These are phyloP conservation scores for Platismatia glauca DNA, from an alignment of 495 filamentous ascomycete species.

Conservation along the genomic window DNA sequence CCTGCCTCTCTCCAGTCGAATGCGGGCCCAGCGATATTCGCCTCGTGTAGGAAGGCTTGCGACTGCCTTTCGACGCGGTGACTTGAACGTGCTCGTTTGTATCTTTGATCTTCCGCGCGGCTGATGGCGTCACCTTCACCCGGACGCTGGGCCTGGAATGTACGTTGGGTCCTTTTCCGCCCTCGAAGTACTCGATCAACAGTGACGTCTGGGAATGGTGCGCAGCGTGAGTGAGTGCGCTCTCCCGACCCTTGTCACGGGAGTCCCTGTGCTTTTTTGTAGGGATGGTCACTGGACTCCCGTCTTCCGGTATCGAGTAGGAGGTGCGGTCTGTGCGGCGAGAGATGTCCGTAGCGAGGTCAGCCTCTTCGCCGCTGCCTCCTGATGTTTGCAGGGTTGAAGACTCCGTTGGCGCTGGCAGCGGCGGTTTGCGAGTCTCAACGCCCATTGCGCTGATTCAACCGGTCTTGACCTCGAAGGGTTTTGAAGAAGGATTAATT, in stretches of 20 bases:
- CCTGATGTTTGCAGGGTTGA: constrained; percentile 48
- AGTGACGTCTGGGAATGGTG: constrained; percentile 79
- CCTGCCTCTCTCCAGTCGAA: constrained; percentile 44
- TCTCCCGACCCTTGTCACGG: constrained; percentile 44
- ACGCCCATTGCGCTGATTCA: constrained; percentile 53
- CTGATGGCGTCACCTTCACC: constrained; percentile 85
- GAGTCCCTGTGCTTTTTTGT: constrained; percentile 50
- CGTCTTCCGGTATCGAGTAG: constrained; percentile 93
- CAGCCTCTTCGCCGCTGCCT: constrained; percentile 55
- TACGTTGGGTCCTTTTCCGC: constrained; percentile 56
- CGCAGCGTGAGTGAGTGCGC: constrained; percentile 41
- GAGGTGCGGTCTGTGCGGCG: constrained; percentile 71
- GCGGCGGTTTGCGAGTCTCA: constrained; percentile 56
- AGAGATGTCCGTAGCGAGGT: constrained; percentile 70
- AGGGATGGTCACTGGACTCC: constrained; percentile 79
- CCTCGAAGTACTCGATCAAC: constrained; percentile 97
- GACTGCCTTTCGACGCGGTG: constrained; percentile 60
- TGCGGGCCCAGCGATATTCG: constrained; percentile 52
- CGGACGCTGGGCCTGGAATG: constrained; percentile 80
- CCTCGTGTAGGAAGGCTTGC: constrained; percentile 55
- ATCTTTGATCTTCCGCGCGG: constrained; percentile 43
- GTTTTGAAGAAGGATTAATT: neutral
- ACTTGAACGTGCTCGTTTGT: constrained; percentile 71
- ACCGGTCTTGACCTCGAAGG: neutral
- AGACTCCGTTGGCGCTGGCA: constrained; percentile 74